Evolutionary conservation across 495 filamentous ascomycete genomes (phyloP).

Genomic region (Lophiotrema nucula): DNA sequence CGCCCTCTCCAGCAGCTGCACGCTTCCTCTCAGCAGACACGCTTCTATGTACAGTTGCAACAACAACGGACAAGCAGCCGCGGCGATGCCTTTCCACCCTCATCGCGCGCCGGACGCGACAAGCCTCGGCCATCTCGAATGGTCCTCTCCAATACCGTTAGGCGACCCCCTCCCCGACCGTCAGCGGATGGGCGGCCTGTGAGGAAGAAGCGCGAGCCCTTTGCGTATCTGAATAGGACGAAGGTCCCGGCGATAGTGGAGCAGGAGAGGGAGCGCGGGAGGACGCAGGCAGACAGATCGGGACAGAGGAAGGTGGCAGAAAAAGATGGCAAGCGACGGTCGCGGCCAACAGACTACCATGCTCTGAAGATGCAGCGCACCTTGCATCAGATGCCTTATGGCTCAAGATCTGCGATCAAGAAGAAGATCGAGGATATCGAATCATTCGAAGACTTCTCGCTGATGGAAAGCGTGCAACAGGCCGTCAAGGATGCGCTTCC

Average conservation of each 20-base stretch:
- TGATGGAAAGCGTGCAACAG: conserved; percentile 71
- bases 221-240: conserved; percentile 75
- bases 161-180: conserved; percentile 50
- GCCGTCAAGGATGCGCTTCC: conserved; percentile 72
- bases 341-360: conserved; percentile 51
- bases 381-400: conserved; percentile 70
- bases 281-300: neutral
- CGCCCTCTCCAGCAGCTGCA: neutral
- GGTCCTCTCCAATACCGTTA: conserved; percentile 73
- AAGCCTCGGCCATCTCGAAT: conserved; percentile 66
- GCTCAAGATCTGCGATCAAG: conserved; percentile 66
- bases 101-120: conserved; percentile 9
- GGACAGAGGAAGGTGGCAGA: conserved; percentile 1
- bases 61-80: conserved; percentile 10
- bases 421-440: conserved; percentile 63
- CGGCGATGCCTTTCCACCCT: neutral
- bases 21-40: conserved; percentile 26
- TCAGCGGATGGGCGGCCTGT: conserved; percentile 42
- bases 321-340: neutral
- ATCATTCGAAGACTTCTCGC: conserved; percentile 74
- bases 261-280: conserved; percentile 7
- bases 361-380: conserved; percentile 93
- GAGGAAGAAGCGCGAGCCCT: conserved; percentile 58
- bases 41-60: conserved; percentile 32
- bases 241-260: conserved; percentile 49